Evolutionary conservation across 352 stramenopile genomes (phyloP).

Genomic region (Lagenidium sp.): DNA sequence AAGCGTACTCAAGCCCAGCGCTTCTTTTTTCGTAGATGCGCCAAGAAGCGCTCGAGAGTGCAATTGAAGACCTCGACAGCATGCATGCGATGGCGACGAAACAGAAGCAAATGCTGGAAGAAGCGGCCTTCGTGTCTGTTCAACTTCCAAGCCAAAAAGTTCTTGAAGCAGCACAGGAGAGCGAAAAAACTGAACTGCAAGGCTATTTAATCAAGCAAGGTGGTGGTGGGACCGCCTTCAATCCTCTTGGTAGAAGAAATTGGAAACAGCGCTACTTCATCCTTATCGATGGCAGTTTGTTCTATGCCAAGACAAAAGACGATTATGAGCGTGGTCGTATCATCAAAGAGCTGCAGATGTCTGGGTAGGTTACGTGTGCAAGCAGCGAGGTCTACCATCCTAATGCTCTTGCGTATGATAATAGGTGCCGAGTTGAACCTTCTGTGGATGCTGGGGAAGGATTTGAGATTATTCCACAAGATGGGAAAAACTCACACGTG

Average conservation of each 20-base stretch:
- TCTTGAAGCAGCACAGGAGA: conserved; percentile 67
- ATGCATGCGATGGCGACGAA: conserved; percentile 62
- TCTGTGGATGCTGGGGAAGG: conserved; percentile 73
- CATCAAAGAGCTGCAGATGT: conserved; percentile 77
- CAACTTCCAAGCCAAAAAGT: conserved; percentile 75
- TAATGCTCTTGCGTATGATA: neutral
- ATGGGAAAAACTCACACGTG: conserved; percentile 49
- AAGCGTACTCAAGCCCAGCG: too few relatives aligned
- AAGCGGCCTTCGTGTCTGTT: conserved; percentile 73
- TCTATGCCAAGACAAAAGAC: conserved; percentile 81
- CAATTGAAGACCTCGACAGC: conserved; percentile 47
- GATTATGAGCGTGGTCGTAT: conserved; percentile 83
- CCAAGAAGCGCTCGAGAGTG: conserved; percentile 60
- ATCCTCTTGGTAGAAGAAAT: conserved; percentile 71
- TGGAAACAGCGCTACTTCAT: conserved; percentile 89
- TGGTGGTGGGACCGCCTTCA: conserved; percentile 64
- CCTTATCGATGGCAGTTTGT: conserved; percentile 50
- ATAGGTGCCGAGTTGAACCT: conserved; percentile 60
- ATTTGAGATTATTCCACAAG: conserved; percentile 68
- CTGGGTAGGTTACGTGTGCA: conserved; percentile 27
- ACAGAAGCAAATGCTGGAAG: conserved; percentile 64
- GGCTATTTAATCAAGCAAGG: conserved; percentile 85
- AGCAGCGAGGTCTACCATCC: neutral
- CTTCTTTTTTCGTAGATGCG: conserved; percentile 29
- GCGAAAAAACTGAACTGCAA: conserved; percentile 51